phyloP scores from a whole-genome alignment of 768 basidiomycete species.

The Panellus pusillus region DNA sequence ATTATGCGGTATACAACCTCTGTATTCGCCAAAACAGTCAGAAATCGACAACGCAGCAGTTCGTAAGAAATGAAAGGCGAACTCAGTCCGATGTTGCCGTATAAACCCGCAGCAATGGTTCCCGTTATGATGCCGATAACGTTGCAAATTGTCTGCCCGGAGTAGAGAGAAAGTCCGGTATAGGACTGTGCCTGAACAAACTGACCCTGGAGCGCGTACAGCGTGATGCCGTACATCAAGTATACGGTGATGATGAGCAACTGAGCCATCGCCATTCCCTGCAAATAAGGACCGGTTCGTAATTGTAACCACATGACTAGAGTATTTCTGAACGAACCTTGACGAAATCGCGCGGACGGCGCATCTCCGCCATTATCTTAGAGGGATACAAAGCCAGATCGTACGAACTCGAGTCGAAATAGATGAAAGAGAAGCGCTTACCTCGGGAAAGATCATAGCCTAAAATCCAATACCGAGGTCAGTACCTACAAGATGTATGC shows the following conservation, averaged over 20 bases:
- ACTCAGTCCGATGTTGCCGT: not conserved
- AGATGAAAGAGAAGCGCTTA: not conserved
- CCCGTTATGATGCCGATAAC: constrained; percentile 5
- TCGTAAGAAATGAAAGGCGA: no score
- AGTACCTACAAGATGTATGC: no score
- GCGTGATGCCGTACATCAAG: constrained; percentile 1
- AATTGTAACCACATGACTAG: no score
- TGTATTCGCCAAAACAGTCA: no score
- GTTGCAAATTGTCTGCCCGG: constrained; percentile 7
- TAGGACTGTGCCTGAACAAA: no score
- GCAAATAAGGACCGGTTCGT: no score
- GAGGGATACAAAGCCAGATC: no score
- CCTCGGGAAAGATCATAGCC: constrained; percentile 7
- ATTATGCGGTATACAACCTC: constrained; percentile 3
- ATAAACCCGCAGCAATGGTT: constrained; percentile 7
- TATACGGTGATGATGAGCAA: constrained; percentile 1
- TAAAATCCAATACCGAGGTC: no score
- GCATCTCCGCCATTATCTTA: constrained; percentile 9
- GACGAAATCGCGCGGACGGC: constrained; percentile 11
- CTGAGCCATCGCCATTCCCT: constrained; percentile 7
- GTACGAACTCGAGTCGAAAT: no score
- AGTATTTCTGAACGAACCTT: not conserved
- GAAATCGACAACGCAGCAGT: no score
- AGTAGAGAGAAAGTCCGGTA: constrained; percentile 4
- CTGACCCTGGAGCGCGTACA: no score